A percentile compares a stretch with the other conserved stretches of the same genome.
Conservation (phyloP, 2,329 filamentous ascomycete genomes). For the Sporothrix sp. region DNA sequence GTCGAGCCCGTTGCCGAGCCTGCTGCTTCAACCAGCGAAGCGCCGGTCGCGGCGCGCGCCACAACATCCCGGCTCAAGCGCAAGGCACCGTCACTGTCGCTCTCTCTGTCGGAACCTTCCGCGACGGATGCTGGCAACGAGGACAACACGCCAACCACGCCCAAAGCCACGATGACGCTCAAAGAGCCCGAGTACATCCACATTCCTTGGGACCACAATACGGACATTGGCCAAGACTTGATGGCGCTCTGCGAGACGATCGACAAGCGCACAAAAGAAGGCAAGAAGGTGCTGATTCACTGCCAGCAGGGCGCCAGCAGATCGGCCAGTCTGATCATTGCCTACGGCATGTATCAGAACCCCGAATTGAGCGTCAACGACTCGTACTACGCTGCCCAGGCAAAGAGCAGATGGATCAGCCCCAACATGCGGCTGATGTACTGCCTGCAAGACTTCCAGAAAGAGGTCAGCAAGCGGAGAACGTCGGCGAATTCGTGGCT, state of each 20-base stretch:
- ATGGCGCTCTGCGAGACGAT: slow-evolving; percentile 67
- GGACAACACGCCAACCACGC: slow-evolving; percentile 43
- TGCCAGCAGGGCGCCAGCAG: slow-evolving; percentile 81
- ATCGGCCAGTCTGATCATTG: slow-evolving; percentile 77
- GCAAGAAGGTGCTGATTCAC: slow-evolving; percentile 72
- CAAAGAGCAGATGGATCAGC: slow-evolving; percentile 77
- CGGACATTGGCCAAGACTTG: slow-evolving; percentile 69
- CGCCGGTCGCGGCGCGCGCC: neutral
- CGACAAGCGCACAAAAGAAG: slow-evolving; percentile 58
- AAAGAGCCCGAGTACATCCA: slow-evolving; percentile 73
- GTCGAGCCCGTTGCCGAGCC: slow-evolving; percentile 33
- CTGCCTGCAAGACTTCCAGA: slow-evolving; percentile 73
- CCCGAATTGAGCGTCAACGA: slow-evolving; percentile 70
- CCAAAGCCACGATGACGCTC: slow-evolving; percentile 36
- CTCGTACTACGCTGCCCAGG: slow-evolving; percentile 71
- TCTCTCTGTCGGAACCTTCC: slow-evolving; percentile 4
- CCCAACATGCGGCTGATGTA: slow-evolving; percentile 91
- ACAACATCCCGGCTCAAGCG: too few relatives aligned
- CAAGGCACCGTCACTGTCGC: slow-evolving; percentile 3
- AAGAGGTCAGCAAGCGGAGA: slow-evolving; percentile 47
- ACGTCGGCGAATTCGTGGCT: slow-evolving; percentile 36
- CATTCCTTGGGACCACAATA: slow-evolving; percentile 82
- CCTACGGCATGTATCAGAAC: slow-evolving; percentile 73
- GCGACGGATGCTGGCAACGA: slow-evolving; percentile 26
- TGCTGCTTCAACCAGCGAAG: neutral